Evolutionary conservation across 2,329 filamentous ascomycete genomes (phyloP), one percentile per base, ranked within the genome.

Genomic region (Rhynchosporium agropyri): DNA sequence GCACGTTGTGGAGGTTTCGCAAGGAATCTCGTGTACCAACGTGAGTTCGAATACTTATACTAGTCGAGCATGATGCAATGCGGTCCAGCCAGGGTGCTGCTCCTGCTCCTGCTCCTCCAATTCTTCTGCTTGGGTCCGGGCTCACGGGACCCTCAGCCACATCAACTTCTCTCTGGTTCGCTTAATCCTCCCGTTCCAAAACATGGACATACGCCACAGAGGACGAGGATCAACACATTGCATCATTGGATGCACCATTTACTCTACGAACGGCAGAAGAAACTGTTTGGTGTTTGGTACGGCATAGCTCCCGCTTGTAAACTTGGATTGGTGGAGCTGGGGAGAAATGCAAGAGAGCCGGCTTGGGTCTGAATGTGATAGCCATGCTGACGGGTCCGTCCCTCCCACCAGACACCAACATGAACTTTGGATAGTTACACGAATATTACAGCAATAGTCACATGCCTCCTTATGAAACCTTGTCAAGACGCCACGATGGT

Each of bases 1-100:
- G 65, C 64, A 66, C 62, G 64, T 68, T 66, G 63, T 61, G 53
- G 51, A 57, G 63, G 67, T 68, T 63, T 59, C 60, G 64, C 64
- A 20, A 66, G 54, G 61, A 50, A 31, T 36, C 31, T 48, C 53
- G 40, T 56, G 53, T 56, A n/a, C 53, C 42, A 43, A 20, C 20
- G 15, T 33, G 28, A 56, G 40, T 4, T 43, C 53, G 28, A 43
- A 31, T 28, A 15, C 36, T 20, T 20, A 20, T 20, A 20, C 20
- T 20, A 20, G 20, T 20, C 13, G 53, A 56, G 50, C 50, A 40
- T 46, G 29, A 20, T 20, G 20, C 20, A 20, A 20, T 20, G 20
- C 20, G 20, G 20, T 20, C 20, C 20, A 20, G 20, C 20, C 20
- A 20, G 20, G 20, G 20, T 20, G 20, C 20, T 20, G 20, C 20